phyloP scores from a whole-genome alignment of 2,329 filamentous ascomycete species.

The Talaromyces sp. region DNA sequence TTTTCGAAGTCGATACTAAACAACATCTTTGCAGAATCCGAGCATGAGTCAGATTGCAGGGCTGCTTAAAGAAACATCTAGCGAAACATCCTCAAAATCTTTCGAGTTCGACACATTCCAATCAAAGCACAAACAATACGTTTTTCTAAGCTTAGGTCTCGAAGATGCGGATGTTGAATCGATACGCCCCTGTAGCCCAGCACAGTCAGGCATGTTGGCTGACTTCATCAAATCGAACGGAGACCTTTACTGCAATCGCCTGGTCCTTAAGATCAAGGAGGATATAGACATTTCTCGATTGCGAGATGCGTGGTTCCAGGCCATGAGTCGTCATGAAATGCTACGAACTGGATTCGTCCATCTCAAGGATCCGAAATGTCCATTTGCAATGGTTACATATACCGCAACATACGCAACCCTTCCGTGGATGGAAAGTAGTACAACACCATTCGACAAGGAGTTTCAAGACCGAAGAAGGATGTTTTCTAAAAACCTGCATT shows the following conservation, averaged over 20 bases:
- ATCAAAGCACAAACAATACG: slow-evolving; percentile 32
- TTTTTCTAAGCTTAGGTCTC: slow-evolving; percentile 34
- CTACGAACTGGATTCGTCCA: slow-evolving; percentile 70
- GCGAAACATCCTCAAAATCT: slow-evolving; percentile 20
- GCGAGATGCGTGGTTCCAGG: slow-evolving; percentile 56
- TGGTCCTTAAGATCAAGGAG: slow-evolving; percentile 51
- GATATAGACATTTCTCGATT: slow-evolving; percentile 44
- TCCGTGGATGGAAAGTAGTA: slow-evolving; percentile 36
- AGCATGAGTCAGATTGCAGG: slow-evolving; percentile 34
- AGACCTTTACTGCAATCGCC: slow-evolving; percentile 69
- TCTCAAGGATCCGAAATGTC: slow-evolving; percentile 55
- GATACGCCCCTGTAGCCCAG: slow-evolving; percentile 71
- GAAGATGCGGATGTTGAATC: slow-evolving; percentile 46
- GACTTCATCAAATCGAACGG: slow-evolving; percentile 67
- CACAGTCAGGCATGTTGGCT: slow-evolving; percentile 76
- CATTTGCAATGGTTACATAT: slow-evolving; percentile 74
- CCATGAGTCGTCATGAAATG: slow-evolving; percentile 61
- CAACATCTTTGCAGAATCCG: slow-evolving; percentile 29
- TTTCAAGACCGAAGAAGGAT: slow-evolving; percentile 19
- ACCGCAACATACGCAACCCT: slow-evolving; percentile 29
- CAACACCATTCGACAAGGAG: background rate
- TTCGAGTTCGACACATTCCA: slow-evolving; percentile 55
- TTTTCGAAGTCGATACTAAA: background rate
- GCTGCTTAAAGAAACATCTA: slow-evolving; percentile 41
- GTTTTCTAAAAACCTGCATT: slow-evolving; percentile 47